phyloP scores from a whole-genome alignment of 1,284 basidiomycete species.

The Meira miltonrushii region DNA sequence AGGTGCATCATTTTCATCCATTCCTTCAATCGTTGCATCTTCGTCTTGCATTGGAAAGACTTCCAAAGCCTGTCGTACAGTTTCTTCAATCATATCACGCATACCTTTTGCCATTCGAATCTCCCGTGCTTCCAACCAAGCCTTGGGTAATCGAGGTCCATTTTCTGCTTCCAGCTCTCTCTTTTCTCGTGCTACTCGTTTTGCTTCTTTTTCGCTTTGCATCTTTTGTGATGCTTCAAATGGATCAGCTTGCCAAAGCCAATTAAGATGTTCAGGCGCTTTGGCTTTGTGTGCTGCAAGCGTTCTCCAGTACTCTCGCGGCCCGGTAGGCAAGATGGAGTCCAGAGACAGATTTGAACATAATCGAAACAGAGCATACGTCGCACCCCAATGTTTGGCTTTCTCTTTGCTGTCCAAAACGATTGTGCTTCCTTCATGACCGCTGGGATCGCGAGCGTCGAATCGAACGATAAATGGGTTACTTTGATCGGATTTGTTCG shows the following conservation, averaged over 20 bases:
- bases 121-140: conserved; percentile 69
- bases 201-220: conserved; percentile 28
- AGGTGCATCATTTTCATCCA: conserved; percentile 8
- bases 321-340: conserved; percentile 46
- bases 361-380: conserved; percentile 50
- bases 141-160: conserved; percentile 52
- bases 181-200: conserved; percentile 25
- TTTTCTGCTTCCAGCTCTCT: conserved; percentile 23
- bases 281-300: conserved; percentile 44
- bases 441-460: conserved; percentile 45
- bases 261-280: conserved; percentile 34
- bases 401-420: conserved; percentile 35
- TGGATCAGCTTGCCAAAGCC: conserved; percentile 49
- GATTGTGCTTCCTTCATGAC: conserved; percentile 31
- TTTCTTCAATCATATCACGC: conserved; percentile 74
- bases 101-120: conserved; percentile 75
- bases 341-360: conserved; percentile 45
- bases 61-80: conserved; percentile 67
- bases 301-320: conserved; percentile 48
- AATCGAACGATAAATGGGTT: conserved; percentile 39
- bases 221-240: conserved; percentile 45
- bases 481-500: conserved; percentile 47
- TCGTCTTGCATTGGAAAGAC: conserved; percentile 30
- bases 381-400: conserved; percentile 48
- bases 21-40: neutral